Percentiles rank a stretch among this genome's conserved stretches.
These are phyloP conservation scores for Lactifluus piperatus DNA, from an alignment of 768 basidiomycete species.

Conservation along the genomic window DNA sequence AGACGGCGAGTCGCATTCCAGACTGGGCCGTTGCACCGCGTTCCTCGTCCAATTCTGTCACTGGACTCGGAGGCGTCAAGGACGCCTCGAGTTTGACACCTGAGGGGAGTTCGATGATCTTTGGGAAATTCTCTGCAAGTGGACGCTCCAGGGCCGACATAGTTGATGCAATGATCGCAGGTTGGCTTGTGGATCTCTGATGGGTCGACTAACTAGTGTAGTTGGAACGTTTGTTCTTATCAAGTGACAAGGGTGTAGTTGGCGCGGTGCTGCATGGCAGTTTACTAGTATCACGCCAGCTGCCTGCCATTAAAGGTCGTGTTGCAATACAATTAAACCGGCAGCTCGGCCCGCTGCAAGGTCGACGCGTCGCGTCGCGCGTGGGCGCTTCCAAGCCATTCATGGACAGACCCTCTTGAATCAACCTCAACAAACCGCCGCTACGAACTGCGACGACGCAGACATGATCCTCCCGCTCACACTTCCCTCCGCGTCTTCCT, in stretches of 20 bases:
- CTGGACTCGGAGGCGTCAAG: slow-evolving; percentile 7
- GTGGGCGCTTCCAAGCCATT: too few relatives aligned
- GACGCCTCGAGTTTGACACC: slow-evolving; percentile 14
- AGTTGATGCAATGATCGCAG: background rate
- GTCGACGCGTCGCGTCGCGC: background rate
- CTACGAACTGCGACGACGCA: background rate
- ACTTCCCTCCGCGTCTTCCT: slow-evolving; percentile 26
- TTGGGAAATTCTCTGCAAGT: slow-evolving; percentile 4
- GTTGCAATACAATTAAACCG: background rate
- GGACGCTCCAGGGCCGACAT: slow-evolving; percentile 6
- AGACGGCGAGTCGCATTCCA: slow-evolving; percentile 48
- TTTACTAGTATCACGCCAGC: too few relatives aligned
- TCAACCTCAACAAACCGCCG: too few relatives aligned
- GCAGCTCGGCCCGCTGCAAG: background rate
- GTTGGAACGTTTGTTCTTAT: background rate
- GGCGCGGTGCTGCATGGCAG: too few relatives aligned
- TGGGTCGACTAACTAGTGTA: background rate
- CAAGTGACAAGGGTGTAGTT: background rate
- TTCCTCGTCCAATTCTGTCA: slow-evolving; percentile 14
- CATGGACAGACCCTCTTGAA: too few relatives aligned
- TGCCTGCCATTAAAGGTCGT: background rate
- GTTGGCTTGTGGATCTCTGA: background rate
- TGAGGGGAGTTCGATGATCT: slow-evolving; percentile 11
- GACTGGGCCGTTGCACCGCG: background rate
- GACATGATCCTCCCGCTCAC: slow-evolving; percentile 64